These are phyloP conservation scores for Aphanomyces cochlioides DNA, from an alignment of 352 stramenopile genomes.

Conservation along the genomic window DNA sequence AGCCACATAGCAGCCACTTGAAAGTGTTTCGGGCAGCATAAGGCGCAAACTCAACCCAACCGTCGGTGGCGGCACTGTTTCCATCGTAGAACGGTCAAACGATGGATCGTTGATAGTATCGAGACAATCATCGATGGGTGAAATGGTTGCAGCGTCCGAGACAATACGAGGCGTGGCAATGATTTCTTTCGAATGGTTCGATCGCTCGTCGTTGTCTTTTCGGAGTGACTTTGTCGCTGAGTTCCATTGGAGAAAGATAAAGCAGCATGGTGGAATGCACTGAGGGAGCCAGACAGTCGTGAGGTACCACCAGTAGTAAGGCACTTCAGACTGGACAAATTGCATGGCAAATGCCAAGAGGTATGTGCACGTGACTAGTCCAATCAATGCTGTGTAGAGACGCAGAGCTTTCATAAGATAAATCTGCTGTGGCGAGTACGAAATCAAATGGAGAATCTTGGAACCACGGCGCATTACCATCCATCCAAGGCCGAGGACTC, in stretches of 20 bases:
- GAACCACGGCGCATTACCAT: slow-evolving; percentile 81
- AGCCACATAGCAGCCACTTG: slow-evolving; percentile 12
- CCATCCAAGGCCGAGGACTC: slow-evolving; percentile 74
- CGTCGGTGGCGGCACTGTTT: too few species aligned
- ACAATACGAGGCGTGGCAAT: slow-evolving; percentile 75
- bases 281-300: slow-evolving; percentile 83
- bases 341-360: slow-evolving; percentile 81
- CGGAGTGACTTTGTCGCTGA: slow-evolving; percentile 76
- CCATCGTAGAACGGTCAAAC: background rate
- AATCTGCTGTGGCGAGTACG: slow-evolving; percentile 50
- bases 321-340: slow-evolving; percentile 59
- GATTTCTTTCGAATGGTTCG: slow-evolving; percentile 52
- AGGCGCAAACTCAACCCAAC: slow-evolving; percentile 10
- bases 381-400: slow-evolving; percentile 82
- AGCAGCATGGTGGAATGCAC: slow-evolving; percentile 77
- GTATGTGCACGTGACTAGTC: slow-evolving; percentile 80
- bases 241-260: slow-evolving; percentile 88
- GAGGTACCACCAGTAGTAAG: slow-evolving; percentile 87
- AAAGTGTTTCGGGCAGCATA: background rate
- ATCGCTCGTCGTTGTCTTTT: slow-evolving; percentile 42
- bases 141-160: slow-evolving; percentile 33
- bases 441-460: slow-evolving; percentile 66
- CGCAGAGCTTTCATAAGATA: slow-evolving; percentile 81
- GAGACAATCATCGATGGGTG: slow-evolving; percentile 28
- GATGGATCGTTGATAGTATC: slow-evolving; percentile 8